Base-by-base conservation (phyloP, 2,329 filamentous ascomycete genomes). In the Colletotrichum horii region DNA sequence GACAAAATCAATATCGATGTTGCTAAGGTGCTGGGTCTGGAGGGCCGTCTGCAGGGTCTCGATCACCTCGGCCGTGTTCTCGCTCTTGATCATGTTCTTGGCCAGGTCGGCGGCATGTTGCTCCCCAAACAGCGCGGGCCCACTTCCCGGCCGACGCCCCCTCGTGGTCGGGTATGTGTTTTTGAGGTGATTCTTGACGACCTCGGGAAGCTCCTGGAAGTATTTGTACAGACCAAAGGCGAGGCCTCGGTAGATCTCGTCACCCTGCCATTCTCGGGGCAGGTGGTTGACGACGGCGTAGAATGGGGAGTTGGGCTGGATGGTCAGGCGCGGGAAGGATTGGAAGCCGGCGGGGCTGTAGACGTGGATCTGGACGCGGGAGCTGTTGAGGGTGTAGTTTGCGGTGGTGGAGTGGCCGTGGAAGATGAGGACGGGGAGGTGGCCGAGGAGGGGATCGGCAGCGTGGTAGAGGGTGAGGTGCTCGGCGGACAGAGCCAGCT, bases 141-240 rank as follows among this genome's bases (percentile, higher is more conserved):
- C 89, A 56, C 92, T 93, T 55, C 91, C 91, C 7, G 93, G 92
- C 66, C 91, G 88, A 73, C 90, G 88, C 26, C 88, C 88, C 80
- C 89, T 84, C 16, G 88, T 87, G 68, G 86, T 83, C 48, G 89
- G 89, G 78, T 91, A 92, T 48, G 87, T 84, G 79, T 89, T 89
- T 79, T 89, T 92, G 83, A 98, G 90, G 76, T 92, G 90, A 80
- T 89, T 89, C 87, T 95, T 98, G 82, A 96, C 93, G 48, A 90
- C 88, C 70, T 94, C 91, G 26, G 96, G 93, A 68, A 99, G 89
- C 85, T 98, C 96, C 76, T 91, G 91, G 83, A 98, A 98, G 88
- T 98, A 99, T 84, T 98, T 98, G 88, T 94, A 94, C 79, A 99
- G 89, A 72, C 95, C 96, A 84, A 98, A 98, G 64, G 96, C 97